Percentiles rank a stretch among this genome's conserved stretches.
phyloP scores from a whole-genome alignment of 345 rosid genomes.

The Carallia brachiata region DNA sequence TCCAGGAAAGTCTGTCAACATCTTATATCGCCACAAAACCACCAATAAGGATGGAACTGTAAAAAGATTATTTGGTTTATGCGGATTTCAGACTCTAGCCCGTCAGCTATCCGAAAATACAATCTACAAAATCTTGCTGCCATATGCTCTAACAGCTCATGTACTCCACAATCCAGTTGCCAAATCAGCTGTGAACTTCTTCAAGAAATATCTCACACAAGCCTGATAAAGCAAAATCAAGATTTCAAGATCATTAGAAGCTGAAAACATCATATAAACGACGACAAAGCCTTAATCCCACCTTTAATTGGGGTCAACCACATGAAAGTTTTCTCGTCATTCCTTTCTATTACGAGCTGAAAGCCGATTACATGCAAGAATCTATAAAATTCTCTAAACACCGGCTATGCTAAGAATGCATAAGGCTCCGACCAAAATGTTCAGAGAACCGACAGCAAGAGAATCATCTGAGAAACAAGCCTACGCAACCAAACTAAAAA shows the following conservation, averaged over 20 bases:
- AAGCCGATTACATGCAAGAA: too few relatives aligned
- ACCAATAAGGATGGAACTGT: conserved; percentile 4
- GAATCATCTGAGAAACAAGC: neutral
- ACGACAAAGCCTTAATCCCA: neutral
- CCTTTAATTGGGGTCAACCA: too few relatives aligned
- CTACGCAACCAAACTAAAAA: too few relatives aligned
- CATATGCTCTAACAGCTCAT: conserved; percentile 11
- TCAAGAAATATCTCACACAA: conserved; percentile 1
- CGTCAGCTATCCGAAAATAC: conserved; percentile 10
- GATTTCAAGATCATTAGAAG: conserved; percentile 11
- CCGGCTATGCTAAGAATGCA: conserved; percentile 86
- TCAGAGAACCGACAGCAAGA: too few relatives aligned
- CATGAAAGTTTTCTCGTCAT: too few relatives aligned
- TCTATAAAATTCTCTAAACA: conserved; percentile 55
- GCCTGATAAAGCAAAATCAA: conserved; percentile 13
- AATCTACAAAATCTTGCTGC: conserved; percentile 11
- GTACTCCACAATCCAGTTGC: conserved; percentile 3
- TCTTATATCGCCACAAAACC: neutral
- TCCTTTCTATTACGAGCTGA: too few relatives aligned
- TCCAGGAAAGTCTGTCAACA: neutral
- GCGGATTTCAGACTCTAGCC: conserved; percentile 14
- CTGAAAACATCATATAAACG: neutral
- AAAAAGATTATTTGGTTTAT: conserved; percentile 21
- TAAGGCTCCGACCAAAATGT: conserved; percentile 48
- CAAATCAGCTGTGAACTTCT: neutral